phyloP scores from a whole-genome alignment of 2,329 filamentous ascomycete genomes.

The Xylariales sp. region DNA sequence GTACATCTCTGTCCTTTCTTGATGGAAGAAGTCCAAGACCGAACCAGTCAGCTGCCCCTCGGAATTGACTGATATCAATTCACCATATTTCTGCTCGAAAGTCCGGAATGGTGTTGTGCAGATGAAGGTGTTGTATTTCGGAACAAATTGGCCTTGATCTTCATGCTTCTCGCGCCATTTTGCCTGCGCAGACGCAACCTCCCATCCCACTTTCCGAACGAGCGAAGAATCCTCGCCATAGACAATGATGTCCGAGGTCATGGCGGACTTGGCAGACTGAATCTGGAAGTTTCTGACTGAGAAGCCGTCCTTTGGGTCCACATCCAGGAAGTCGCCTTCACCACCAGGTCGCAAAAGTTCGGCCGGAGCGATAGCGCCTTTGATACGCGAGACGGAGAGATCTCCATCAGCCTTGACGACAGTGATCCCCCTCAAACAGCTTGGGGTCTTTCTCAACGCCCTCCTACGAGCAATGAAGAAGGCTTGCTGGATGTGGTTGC shows the following conservation, averaged over 20 bases:
- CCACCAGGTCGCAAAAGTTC: slow-evolving; percentile 62
- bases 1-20: slow-evolving; percentile 90
- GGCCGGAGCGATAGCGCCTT: slow-evolving; percentile 77
- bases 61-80: slow-evolving; percentile 72
- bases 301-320: slow-evolving; percentile 85
- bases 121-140: slow-evolving; percentile 82
- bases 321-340: slow-evolving; percentile 66
- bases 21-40: slow-evolving; percentile 82
- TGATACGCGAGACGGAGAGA: slow-evolving; percentile 67
- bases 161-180: slow-evolving; percentile 66
- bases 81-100: slow-evolving; percentile 65
- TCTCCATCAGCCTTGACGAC: slow-evolving; percentile 87
- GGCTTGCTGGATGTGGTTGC: slow-evolving; percentile 81
- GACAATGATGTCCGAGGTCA: slow-evolving; percentile 85
- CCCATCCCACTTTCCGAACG: slow-evolving; percentile 60
- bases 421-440: slow-evolving; percentile 74
- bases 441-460: slow-evolving; percentile 64
- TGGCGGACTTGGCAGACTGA: slow-evolving; percentile 81
- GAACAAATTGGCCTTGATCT: slow-evolving; percentile 46
- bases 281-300: slow-evolving; percentile 98
- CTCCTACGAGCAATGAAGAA: slow-evolving; percentile 82
- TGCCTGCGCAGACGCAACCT: slow-evolving; percentile 70
- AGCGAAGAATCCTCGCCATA: slow-evolving; percentile 71
- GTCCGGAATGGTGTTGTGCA: slow-evolving; percentile 58
- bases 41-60: slow-evolving; percentile 67